These are phyloP conservation scores for Alloteropsis semialata DNA, from an alignment of 176 grass and related monocot genomes.

Conservation along the genomic window DNA sequence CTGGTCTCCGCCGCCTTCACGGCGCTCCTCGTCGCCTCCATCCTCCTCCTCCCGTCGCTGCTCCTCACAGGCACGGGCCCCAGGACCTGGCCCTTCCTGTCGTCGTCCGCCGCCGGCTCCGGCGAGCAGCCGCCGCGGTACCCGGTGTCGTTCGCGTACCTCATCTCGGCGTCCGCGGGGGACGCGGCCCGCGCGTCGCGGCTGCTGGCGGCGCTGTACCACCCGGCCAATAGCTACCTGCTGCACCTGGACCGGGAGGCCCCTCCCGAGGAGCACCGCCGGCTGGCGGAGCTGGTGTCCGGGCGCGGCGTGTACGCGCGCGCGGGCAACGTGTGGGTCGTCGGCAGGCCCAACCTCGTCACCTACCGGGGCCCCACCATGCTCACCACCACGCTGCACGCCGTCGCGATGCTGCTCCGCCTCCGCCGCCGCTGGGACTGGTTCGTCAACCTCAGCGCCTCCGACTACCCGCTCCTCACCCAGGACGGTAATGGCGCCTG, in stretches of 20 bases:
- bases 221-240: slow-evolving; percentile 87
- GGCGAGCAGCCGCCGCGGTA: slow-evolving; percentile 19
- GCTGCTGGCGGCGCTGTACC: slow-evolving; percentile 80
- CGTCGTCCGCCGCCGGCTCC: too few relatives aligned
- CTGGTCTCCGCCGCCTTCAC: slow-evolving; percentile 51
- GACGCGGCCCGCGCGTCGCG: slow-evolving; percentile 57
- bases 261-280: slow-evolving; percentile 56
- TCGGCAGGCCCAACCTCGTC: slow-evolving; percentile 67
- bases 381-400: slow-evolving; percentile 96
- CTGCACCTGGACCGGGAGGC: slow-evolving; percentile 87
- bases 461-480: slow-evolving; percentile 91
- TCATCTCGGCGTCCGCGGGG: slow-evolving; percentile 78
- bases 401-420: slow-evolving; percentile 72
- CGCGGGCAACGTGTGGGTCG: slow-evolving; percentile 83
- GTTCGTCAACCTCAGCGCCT: slow-evolving; percentile 98
- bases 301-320: slow-evolving; percentile 43
- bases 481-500: slow-evolving; percentile 76
- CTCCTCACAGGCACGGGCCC: slow-evolving; percentile 38
- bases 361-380: slow-evolving; percentile 96
- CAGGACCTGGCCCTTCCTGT: slow-evolving; percentile 1
- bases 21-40: slow-evolving; percentile 62
- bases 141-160: slow-evolving; percentile 87
- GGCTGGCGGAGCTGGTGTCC: slow-evolving; percentile 58
- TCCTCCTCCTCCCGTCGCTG: slow-evolving; percentile 72
- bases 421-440: slow-evolving; percentile 76